A percentile compares a stretch with the other conserved stretches of the same genome.
These are phyloP conservation scores for Chimonanthus salicifolius DNA, from an alignment of 164 flowering plant genomes.

Conservation along the genomic window DNA sequence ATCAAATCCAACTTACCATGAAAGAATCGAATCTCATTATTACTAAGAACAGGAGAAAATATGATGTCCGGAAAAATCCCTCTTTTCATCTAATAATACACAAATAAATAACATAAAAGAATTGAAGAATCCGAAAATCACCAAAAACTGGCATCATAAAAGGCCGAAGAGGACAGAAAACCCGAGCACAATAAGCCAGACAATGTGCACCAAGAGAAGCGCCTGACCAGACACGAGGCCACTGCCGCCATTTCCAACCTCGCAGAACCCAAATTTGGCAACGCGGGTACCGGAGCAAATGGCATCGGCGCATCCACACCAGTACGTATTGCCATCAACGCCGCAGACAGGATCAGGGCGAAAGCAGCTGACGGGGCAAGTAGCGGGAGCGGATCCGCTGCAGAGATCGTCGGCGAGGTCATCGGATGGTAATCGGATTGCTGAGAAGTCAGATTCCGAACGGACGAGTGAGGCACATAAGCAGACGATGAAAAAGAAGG, in stretches of 20 bases:
- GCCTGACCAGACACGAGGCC: conserved; percentile 49
- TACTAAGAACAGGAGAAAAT: neutral
- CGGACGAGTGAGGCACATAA: conserved; percentile 2
- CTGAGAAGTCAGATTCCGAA: conserved; percentile 1
- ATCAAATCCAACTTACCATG: neutral
- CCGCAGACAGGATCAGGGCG: conserved; percentile 69
- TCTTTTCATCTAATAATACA: conserved; percentile 4
- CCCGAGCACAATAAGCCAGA: conserved; percentile 58
- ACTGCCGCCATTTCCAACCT: conserved; percentile 46
- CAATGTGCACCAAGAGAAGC: conserved; percentile 51
- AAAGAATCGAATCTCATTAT: neutral
- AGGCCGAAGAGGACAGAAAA: conserved; percentile 46
- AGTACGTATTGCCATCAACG: conserved; percentile 59
- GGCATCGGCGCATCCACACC: conserved; percentile 73
- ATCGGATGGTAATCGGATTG: conserved; percentile 16
- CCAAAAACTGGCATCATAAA: conserved; percentile 20
- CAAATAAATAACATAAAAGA: conserved; percentile 1
- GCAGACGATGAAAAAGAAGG: conserved; percentile 3
- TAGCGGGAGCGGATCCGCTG: conserved; percentile 15
- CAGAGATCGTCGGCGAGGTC: conserved; percentile 12
- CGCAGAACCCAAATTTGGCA: conserved; percentile 51
- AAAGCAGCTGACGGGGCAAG: conserved; percentile 57
- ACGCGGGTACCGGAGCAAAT: conserved; percentile 46
- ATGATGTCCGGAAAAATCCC: neutral
- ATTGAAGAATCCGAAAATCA: neutral